Base-by-base conservation (phyloP, 805 yeast genomes). In the Candida sanyiensis region DNA sequence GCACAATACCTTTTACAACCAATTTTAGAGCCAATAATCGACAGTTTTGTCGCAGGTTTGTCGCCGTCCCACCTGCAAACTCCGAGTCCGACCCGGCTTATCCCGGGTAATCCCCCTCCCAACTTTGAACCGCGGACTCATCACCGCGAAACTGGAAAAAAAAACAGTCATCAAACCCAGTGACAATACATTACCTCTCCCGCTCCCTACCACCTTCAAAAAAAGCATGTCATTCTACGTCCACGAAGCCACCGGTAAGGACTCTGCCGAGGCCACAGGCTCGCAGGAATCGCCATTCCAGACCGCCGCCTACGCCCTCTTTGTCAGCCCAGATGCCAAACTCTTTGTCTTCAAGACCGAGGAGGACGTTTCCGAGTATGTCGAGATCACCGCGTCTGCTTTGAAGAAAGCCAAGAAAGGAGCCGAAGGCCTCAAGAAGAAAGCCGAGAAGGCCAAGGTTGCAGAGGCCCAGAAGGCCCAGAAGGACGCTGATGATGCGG, bases 341-440 rank as follows among this genome's bases (percentile, higher is more conserved):
- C 57, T 83, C 27, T 66, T 73, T 31, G 74, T 82, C 28, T 77
- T 69, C 64, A 81, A 80, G 53, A 73, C 73, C 50, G 66, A 66
- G 28, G 86, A 75, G 45, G 83, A 73, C 35, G 69, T 66, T 47
- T 75, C 72, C 28, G 78, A 64, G 22, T 90, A 74, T 58, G 74
- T 67, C 50, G 90, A 83, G 54, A 89, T 94, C 57, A 70, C 88
- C 13, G 87, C 96, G 5, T 80, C 94, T 38, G 97, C 96, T 6
- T 67, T 90, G 58, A 93, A 93, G 69, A 93, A 90, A 67, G 97
- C 97, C 52, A 86, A 85, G 64, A 93, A 93, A 63, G 97, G 96
- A 44, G 93, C 83, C 41, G 97, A 89, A 24, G 90, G 95, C 5
- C 68, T 93, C 47, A 86, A 77, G 65, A 90, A 89, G 69, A 75